Evolutionary conservation across 352 stramenopile species (phyloP).

Genomic region (Pythium rishiriense): DNA sequence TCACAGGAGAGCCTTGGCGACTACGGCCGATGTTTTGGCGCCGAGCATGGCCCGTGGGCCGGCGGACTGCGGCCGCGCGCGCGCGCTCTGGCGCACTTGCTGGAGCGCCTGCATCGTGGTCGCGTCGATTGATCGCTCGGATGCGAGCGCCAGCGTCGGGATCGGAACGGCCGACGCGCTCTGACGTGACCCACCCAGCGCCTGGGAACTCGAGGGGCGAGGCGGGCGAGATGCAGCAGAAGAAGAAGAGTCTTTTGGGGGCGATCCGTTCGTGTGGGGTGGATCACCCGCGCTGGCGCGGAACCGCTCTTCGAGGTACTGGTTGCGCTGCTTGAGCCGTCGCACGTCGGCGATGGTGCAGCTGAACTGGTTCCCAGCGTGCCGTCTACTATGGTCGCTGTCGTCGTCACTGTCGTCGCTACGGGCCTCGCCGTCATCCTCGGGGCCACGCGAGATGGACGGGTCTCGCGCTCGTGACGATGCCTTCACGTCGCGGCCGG

Average conservation of each 20-base stretch:
- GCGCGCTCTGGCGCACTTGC: slow-evolving; percentile 38
- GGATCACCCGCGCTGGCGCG: slow-evolving; percentile 16
- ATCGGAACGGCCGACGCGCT: slow-evolving; percentile 13
- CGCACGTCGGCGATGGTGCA: slow-evolving; percentile 45
- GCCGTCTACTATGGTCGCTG: not conserved
- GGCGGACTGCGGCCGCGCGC: slow-evolving; percentile 51
- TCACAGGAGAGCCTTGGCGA: slow-evolving; percentile 27
- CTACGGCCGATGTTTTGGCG: slow-evolving; percentile 10
- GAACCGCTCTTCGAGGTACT: slow-evolving; percentile 65
- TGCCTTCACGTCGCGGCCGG: not conserved
- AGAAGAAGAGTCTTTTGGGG: not conserved
- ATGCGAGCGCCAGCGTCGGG: not conserved
- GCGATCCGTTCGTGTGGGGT: not conserved
- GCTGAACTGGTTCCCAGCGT: slow-evolving; percentile 11
- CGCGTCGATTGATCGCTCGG: slow-evolving; percentile 33
- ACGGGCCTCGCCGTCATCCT: slow-evolving; percentile 1
- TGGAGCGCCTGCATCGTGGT: slow-evolving; percentile 48
- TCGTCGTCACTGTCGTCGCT: not conserved
- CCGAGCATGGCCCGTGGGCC: slow-evolving; percentile 4
- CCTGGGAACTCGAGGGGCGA: not conserved
- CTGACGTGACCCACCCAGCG: not conserved
- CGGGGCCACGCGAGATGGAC: not conserved
- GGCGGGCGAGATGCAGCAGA: not conserved
- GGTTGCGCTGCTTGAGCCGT: slow-evolving; percentile 53
- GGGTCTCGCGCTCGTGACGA: too few species aligned